Evolutionary conservation across 2,329 filamentous ascomycete genomes (phyloP).

Genomic region (Cordyceps fumosorosea): DNA sequence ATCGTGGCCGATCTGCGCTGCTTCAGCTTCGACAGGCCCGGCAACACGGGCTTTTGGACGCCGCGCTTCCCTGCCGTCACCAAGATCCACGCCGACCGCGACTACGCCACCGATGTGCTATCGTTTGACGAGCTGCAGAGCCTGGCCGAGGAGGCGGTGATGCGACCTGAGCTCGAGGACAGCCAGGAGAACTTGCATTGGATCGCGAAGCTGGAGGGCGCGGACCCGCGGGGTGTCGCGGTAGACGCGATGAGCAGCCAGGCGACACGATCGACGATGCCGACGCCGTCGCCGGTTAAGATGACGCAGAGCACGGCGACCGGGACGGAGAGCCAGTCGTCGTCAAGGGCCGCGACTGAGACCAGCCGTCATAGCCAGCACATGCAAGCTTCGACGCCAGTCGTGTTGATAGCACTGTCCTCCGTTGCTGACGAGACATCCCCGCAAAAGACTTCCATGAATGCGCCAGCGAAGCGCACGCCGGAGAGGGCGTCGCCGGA

Average conservation of each 20-base stretch:
- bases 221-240: constrained; percentile 39
- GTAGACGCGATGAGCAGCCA: constrained; percentile 39
- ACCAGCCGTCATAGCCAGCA: neutral
- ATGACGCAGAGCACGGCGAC: constrained; percentile 18
- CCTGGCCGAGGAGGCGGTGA: constrained; percentile 53
- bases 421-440: neutral
- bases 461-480: neutral
- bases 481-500: neutral
- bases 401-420: neutral
- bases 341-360: neutral
- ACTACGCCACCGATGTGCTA: constrained; percentile 55
- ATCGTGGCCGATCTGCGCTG: constrained; percentile 76
- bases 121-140: constrained; percentile 64
- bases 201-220: constrained; percentile 52
- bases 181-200: constrained; percentile 56
- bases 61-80: constrained; percentile 69
- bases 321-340: neutral
- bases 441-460: neutral
- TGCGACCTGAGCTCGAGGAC: constrained; percentile 43
- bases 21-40: constrained; percentile 68
- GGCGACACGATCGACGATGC: constrained; percentile 32
- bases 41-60: constrained; percentile 63
- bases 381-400: neutral
- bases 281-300: constrained; percentile 27
- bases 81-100: constrained; percentile 72